These are phyloP conservation scores for Macrophomina pseudophaseolina DNA, from an alignment of 2,329 filamentous ascomycete species.

Conservation along the genomic window DNA sequence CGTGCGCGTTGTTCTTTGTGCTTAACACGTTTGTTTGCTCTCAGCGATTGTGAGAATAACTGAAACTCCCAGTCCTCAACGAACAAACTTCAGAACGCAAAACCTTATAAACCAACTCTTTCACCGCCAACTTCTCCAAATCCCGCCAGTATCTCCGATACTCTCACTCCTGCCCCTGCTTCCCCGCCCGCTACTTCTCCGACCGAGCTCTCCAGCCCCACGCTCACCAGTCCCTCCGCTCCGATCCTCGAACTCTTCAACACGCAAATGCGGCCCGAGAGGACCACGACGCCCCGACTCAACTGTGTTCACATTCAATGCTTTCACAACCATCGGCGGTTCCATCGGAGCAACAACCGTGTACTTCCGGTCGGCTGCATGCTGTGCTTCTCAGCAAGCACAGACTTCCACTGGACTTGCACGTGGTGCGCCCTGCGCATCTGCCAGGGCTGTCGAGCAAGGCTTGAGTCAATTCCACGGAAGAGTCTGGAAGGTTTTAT, in stretches of 20 bases:
- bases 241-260: constrained; percentile 15
- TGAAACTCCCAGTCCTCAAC: constrained; percentile 25
- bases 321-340: constrained; percentile 38
- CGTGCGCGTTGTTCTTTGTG: constrained; percentile 17
- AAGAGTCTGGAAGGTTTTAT: constrained; percentile 8
- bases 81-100: constrained; percentile 20
- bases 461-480: constrained; percentile 30
- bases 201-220: background rate
- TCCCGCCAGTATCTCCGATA: background rate
- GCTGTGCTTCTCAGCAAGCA: constrained; percentile 38
- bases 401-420: constrained; percentile 40
- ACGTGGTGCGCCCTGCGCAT: constrained; percentile 45
- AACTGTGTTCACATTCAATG: constrained; percentile 38
- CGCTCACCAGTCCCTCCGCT: background rate
- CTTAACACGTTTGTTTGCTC: constrained; percentile 12
- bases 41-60: constrained; percentile 24
- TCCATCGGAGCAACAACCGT: constrained; percentile 38
- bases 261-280: constrained; percentile 29
- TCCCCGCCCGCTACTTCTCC: background rate
- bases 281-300: constrained; percentile 33
- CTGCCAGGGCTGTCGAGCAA: constrained; percentile 38
- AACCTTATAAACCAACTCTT: background rate
- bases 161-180: background rate
- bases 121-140: constrained; percentile 6
- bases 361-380: constrained; percentile 44